Evolutionary conservation across 805 yeast genomes (phyloP).

Genomic region (Candida ponderosae): DNA sequence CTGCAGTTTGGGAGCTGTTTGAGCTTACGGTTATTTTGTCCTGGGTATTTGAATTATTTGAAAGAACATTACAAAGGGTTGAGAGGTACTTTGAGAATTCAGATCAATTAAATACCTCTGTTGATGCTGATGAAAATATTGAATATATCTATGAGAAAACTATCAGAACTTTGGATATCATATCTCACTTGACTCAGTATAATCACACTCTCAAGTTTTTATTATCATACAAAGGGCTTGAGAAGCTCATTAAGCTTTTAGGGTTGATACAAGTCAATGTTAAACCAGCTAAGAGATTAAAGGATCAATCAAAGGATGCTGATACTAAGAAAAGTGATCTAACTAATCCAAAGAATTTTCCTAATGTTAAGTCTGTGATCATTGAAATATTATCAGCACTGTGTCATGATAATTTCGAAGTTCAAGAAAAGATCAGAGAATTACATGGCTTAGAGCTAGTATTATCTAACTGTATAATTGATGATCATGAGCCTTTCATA

Average conservation of each 20-base stretch:
- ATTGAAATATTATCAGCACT: conserved; percentile 61
- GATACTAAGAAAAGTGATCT: conserved; percentile 11
- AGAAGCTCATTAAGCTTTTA: conserved; percentile 22
- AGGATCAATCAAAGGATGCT: conserved; percentile 8
- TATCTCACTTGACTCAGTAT: conserved; percentile 22
- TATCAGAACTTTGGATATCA: conserved; percentile 23
- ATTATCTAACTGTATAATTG: conserved; percentile 76
- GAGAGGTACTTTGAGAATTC: conserved; percentile 17
- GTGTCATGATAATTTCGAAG: conserved; percentile 38
- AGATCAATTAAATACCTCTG: conserved; percentile 5
- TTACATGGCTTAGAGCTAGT: conserved; percentile 64
- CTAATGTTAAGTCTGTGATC: conserved; percentile 56
- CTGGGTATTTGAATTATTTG: conserved; percentile 28
- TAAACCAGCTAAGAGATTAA: conserved; percentile 19
- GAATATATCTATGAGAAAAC: conserved; percentile 21
- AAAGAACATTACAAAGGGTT: conserved; percentile 12
- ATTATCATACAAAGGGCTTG: conserved; percentile 27
- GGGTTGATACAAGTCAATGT: conserved; percentile 25
- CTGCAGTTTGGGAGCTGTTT: conserved; percentile 26
- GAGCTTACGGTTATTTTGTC: conserved; percentile 29
- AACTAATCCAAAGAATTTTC: conserved; percentile 32
- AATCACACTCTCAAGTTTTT: conserved; percentile 29
- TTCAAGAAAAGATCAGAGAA: conserved; percentile 63
- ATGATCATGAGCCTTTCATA: conserved; percentile 80
- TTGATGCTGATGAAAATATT: conserved; percentile 14